These are phyloP conservation scores for Arthrobotrys megalospora DNA, from an alignment of 2,329 filamentous ascomycete genomes.

Conservation along the genomic window DNA sequence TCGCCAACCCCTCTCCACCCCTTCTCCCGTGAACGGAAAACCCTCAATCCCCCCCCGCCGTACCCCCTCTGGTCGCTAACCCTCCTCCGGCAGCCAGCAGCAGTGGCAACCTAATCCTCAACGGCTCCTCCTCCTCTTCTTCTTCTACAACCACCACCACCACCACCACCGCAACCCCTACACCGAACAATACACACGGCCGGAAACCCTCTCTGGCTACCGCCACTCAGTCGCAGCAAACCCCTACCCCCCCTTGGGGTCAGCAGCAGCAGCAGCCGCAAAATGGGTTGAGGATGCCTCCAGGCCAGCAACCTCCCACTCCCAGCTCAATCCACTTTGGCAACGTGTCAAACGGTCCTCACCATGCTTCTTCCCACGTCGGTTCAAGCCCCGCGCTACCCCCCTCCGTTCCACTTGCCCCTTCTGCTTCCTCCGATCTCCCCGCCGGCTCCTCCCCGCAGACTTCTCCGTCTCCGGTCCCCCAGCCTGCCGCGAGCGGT, in stretches of 20 bases:
- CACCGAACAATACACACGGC: slow-evolving; percentile 71
- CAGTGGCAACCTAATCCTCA: slow-evolving; percentile 75
- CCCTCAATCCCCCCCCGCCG: slow-evolving; percentile 77
- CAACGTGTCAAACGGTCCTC: slow-evolving; percentile 75
- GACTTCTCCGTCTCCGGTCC: slow-evolving; percentile 92
- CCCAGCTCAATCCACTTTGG: slow-evolving; percentile 80
- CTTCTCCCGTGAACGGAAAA: slow-evolving; percentile 87
- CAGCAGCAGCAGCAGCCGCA: slow-evolving; percentile 64
- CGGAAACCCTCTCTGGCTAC: slow-evolving; percentile 72
- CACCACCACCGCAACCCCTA: slow-evolving; percentile 75
- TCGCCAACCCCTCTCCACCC: slow-evolving; percentile 72
- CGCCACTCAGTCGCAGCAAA: slow-evolving; percentile 32
- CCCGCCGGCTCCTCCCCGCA: slow-evolving; percentile 87
- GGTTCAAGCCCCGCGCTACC: slow-evolving; percentile 75
- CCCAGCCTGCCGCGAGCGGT: slow-evolving; percentile 85
- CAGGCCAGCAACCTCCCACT: slow-evolving; percentile 82
- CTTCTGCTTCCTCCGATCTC: slow-evolving; percentile 72
- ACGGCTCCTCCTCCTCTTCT: slow-evolving; percentile 73
- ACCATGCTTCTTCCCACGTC: slow-evolving; percentile 66
- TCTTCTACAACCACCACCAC: slow-evolving; percentile 74
- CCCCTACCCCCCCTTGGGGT: slow-evolving; percentile 33
- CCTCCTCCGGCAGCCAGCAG: slow-evolving; percentile 74
- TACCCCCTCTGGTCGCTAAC: slow-evolving; percentile 73
- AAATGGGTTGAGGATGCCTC: slow-evolving; percentile 69
- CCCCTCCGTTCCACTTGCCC: slow-evolving; percentile 68